Conservation (phyloP, 1,284 basidiomycete genomes). For the Pseudozyma sp. region DNA sequence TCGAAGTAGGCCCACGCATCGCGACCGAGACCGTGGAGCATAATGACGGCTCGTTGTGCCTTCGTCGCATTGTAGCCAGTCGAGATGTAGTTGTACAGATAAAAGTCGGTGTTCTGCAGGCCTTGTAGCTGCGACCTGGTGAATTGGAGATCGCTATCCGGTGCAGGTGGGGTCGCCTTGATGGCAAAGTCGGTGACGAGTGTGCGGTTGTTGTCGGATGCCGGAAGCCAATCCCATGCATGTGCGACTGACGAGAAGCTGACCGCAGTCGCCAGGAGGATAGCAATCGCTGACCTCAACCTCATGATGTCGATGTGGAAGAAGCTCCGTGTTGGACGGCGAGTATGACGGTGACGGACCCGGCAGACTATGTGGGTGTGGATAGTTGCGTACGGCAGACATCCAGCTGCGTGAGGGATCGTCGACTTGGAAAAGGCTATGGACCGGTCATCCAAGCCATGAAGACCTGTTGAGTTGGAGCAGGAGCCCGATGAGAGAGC, state of each 20-base stretch:
- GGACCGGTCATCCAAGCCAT: too few relatives aligned
- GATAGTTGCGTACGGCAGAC: too few relatives aligned
- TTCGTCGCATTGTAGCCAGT: conserved; percentile 36
- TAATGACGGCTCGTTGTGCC: conserved; percentile 45
- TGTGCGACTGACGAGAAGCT: conserved; percentile 6
- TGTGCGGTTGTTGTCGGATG: conserved; percentile 43
- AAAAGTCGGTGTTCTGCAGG: conserved; percentile 30
- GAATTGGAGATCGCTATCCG: conserved; percentile 2
- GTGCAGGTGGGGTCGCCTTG: conserved; percentile 30
- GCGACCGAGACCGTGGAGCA: conserved; percentile 52
- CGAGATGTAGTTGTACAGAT: conserved; percentile 51
- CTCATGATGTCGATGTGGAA: conserved; percentile 2
- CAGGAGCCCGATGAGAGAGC: too few relatives aligned
- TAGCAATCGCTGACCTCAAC: conserved; percentile 1
- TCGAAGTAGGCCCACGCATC: conserved; percentile 58
- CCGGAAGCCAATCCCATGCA: conserved; percentile 48
- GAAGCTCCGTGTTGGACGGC: too few relatives aligned
- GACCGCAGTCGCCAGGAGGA: conserved; percentile 11
- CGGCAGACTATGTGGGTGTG: too few relatives aligned
- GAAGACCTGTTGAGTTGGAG: too few relatives aligned
- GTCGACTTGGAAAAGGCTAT: too few relatives aligned
- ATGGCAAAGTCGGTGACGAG: conserved; percentile 38
- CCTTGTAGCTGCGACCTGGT: conserved; percentile 15
- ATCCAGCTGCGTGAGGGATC: too few relatives aligned
- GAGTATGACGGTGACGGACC: too few relatives aligned